Evolutionary conservation across 208 protist species (phyloP), one percentile per base, ranked within the genome.

Genomic region (Angomonas desouzai): DNA sequence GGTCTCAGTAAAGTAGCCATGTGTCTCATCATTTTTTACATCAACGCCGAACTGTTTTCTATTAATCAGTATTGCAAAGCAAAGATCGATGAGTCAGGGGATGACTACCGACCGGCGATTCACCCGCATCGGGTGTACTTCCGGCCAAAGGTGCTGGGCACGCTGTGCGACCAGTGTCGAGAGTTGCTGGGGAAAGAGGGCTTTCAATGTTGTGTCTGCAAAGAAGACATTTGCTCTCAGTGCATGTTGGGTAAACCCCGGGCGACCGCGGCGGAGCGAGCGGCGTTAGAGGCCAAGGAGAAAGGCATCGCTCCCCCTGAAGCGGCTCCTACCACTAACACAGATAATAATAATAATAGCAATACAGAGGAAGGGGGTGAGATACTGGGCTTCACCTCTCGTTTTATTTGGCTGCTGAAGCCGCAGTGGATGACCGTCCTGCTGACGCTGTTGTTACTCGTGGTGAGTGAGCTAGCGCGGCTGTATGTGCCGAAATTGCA

Each of bases 151-250:
- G 76, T 78, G 43, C 36, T 64, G 22, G 66, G 56, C 27, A 75
- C 73, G 18, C 72, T 79, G 62, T 82, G 75, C 45, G 72, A 86
- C 45, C 61, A 76, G 60, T 86, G 79, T 73, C 78, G 69, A 55
- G 75, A 82, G 48, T 72, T 64, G 63, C 76, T 79, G 43, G 66
- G 64, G 27, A 76, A 72, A 64, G 70, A 86, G 64, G 61, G 57
- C 59, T 74, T 85, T 27, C 51, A 72, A 53, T 81, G 75, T 66
- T 20, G n/a, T 20, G 48, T 38, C 11, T 85, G 75, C 64, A 68
- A 78, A 63, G 78, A 76, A 43, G 79, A 85, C 62, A 75, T 67
- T 68, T 85, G 79, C 65, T 49, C 79, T 18, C 33, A 48, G 43
- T 84, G 78, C 68, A 79, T 77, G 64, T 66, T 62, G 32, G 55